phyloP scores from a whole-genome alignment of 129 eudicot species.

The Deinandra increscens region DNA sequence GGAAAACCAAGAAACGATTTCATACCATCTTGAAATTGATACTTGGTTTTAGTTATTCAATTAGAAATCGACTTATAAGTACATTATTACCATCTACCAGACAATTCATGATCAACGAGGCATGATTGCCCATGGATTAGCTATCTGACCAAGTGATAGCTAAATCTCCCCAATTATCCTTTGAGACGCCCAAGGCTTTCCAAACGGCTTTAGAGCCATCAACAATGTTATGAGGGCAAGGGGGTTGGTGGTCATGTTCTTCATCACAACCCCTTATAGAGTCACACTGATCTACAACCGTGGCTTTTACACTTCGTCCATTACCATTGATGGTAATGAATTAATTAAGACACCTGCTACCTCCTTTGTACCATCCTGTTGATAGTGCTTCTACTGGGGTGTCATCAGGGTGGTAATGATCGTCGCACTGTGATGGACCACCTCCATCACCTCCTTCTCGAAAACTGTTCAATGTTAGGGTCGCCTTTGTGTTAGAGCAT shows the following conservation, averaged over 20 bases:
- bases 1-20: no score
- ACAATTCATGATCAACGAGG: no score
- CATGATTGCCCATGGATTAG: no score
- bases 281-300: slow-evolving; percentile 29
- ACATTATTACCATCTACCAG: no score
- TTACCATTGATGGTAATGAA: slow-evolving; percentile 23
- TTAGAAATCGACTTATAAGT: no score
- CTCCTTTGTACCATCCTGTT: slow-evolving; percentile 18
- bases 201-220: slow-evolving; percentile 45
- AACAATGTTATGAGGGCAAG: slow-evolving; percentile 35
- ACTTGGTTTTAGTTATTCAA: no score
- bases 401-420: slow-evolving; percentile 13
- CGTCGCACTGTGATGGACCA: slow-evolving; percentile 18
- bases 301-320: slow-evolving; percentile 27
- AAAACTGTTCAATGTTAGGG: slow-evolving; percentile 36
- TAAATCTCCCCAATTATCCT: no score
- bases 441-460: slow-evolving; percentile 25
- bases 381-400: slow-evolving; percentile 17
- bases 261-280: slow-evolving; percentile 31
- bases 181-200: slow-evolving; percentile 28
- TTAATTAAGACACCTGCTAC: slow-evolving; percentile 15
- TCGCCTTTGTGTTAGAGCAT: slow-evolving; percentile 38
- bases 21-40: no score
- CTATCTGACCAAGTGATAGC: no score
- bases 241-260: slow-evolving; percentile 43